Base-by-base conservation (phyloP, 2,329 filamentous ascomycete species). In the Rhynchosporium agropyri region DNA sequence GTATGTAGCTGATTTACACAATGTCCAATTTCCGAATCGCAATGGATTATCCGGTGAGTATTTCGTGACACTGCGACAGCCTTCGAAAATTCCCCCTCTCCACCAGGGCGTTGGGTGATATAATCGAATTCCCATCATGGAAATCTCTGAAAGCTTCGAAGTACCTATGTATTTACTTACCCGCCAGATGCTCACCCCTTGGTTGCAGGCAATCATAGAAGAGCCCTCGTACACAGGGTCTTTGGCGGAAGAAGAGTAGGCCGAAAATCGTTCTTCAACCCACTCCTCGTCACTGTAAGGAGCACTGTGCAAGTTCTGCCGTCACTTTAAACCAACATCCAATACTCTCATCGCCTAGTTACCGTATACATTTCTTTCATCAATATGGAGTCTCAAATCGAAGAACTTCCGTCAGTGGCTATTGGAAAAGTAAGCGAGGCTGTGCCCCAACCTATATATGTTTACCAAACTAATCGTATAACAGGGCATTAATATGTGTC, bases 1-100 rank as follows among this genome's bases (percentile, higher is more conserved):
- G 20, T 63, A 63, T 55, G 59, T 51, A 45, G 38, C 29, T 51
- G 36, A 60, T 53, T 51, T 43, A 40, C 33, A 53, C 51, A 36
- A 49, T 57, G 40, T 45, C n/a, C 12, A 13, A 33, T 28, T 4
- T 33, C 28, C 15, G 10, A 51, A 31, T 28, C 28, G 33, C 10
- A 15, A 29, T 7, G 28, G 5, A 5, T 51, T 31, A 5, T 33
- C 28, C 28, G 9, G 20, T n/a, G 10, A 31, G 12, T 31, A n/a
- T 15, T 12, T 31, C 3, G 13, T 36, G 28, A 8, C 20, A 20
- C 20, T 20, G 20, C 20, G 20, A 20, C 20, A 20, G 20, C 20
- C 20, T 20, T 20, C 20, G 20, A 20, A 20, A 20, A 20, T 20
- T 20, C 20, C 20, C 20, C 20, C 20, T 20, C 20, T 20, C 20